Evolutionary conservation across 176 grass and related monocot genomes (phyloP), one percentile per base, ranked within the genome.

Genomic region (Raddia distichophylla): DNA sequence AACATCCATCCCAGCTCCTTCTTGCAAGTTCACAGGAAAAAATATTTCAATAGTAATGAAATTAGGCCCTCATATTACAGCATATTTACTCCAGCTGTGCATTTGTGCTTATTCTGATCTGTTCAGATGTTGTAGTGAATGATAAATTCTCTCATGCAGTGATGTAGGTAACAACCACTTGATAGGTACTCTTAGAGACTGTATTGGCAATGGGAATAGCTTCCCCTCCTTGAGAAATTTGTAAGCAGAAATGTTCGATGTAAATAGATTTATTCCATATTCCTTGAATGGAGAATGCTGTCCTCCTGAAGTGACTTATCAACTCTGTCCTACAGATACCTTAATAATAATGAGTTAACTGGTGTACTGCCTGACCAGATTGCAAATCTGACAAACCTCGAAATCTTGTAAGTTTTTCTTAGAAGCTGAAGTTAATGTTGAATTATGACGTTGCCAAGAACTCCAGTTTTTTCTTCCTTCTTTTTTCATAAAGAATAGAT

Each of bases 121-220:
- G 13, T 80, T 67, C 37, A 61, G 14, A 46, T 79, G 42, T 65
- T 19, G 0, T 77, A 5, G 69, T 18, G 72, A 90, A 73, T 85
- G 19, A 63, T 48, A 60, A 46, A 50, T 62, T 45, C 19, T 71
- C 18, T 9, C 52, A 80, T 78, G 3, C 83, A 98, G 95, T 73
- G 95, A 98, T 79, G 87, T 99, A 88, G 87, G 96, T 62, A 90
- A 91, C 82, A 99, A 99, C 79, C 89, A 85, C 59, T 80, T 99
- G 81, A 80, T 62, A 64, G 97, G 93, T 80, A 99, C 97, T 48
- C 63, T 99, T 22, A 89, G 91, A 54, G 91, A 99, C 66, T 74
- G 93, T 19, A 91, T 99, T 60, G 72, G 75, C 76, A 93, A 87
- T 85, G 97, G 83, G 42, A 86, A 90, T 83, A 91, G 89, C n/a